These are phyloP conservation scores for Trametes sanguinea DNA, from an alignment of 768 basidiomycete species.

Conservation along the genomic window DNA sequence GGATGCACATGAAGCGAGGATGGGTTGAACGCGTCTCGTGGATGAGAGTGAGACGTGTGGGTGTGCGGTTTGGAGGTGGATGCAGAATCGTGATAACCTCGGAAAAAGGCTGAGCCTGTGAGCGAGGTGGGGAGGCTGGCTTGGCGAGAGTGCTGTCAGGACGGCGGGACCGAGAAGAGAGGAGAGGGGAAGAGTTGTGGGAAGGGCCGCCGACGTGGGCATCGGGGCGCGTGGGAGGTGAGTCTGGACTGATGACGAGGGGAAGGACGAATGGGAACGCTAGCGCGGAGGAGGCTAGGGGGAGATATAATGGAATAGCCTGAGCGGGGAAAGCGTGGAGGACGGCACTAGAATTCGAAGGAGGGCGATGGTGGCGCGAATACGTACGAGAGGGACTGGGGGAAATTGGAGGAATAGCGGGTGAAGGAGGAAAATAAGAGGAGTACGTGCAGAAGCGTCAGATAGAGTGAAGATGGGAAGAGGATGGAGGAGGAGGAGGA, in stretches of 20 bases:
- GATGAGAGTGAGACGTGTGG: no score
- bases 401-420: not conserved
- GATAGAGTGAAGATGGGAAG: not conserved
- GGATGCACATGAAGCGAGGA: not conserved
- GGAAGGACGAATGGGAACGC: not conserved
- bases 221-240: not conserved
- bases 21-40: not conserved
- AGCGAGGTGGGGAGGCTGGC: no score
- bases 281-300: not conserved
- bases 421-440: not conserved
- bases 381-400: not conserved
- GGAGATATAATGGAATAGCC: not conserved
- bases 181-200: no score
- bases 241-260: not conserved
- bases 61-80: no score
- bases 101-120: no score
- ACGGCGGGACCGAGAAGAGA: not conserved
- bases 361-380: not conserved
- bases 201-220: not conserved
- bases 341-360: not conserved
- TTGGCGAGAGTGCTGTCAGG: no score
- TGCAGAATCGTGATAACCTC: no score
- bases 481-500: not conserved
- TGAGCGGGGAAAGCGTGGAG: conserved; percentile 3
- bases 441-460: no score